Base-by-base conservation (phyloP, 2,329 filamentous ascomycete genomes). In the Ciborinia camelliae region DNA sequence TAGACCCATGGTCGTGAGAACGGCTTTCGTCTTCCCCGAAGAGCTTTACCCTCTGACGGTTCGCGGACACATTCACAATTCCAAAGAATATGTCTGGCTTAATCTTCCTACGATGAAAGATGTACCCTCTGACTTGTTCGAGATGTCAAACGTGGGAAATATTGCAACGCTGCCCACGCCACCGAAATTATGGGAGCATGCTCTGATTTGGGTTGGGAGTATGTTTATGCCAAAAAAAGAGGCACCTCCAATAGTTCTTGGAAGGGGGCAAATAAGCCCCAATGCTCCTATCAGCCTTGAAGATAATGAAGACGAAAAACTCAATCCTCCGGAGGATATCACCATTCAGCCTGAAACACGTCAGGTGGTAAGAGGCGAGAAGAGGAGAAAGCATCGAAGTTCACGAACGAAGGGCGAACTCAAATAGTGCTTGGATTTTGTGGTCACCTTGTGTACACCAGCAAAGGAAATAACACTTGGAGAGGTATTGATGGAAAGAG, bases 61-160 rank as follows among this genome's bases (percentile, higher is more conserved):
- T 35, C 75, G 78, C 52, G 77, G 77, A 4, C 74, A 75, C 12
- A 76, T 78, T 67, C 75, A 78, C 68, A 78, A 74, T 68, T 77
- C 75, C 55, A 73, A 71, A 65, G 71, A 75, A 39, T 75, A 78
- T 30, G 77, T 78, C 28, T 77, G 76, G 76, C 67, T 78, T 0
- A 77, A 77, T 39, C 66, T 78, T 5, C 77, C 75, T 23, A 66
- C 64, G 15, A 64, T 64, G 62, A 51, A 64, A 59, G 62, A 64
- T 26, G 30, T 64, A 7, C 50, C 62, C 20, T 28, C 45, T 10
- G 62, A 64, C 23, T 47, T 64, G 15, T 64, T 64, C 43, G 62
- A 64, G n/a, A 28, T 64, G 45, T 64, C 62, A 41, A 64, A 59
- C 14, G 48, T 64, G 26, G 62, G 62, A 0, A 64, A 64, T 59